These are phyloP conservation scores for Exophiala dermatitidis DNA, from an alignment of 2,329 filamentous ascomycete genomes.

Conservation along the genomic window DNA sequence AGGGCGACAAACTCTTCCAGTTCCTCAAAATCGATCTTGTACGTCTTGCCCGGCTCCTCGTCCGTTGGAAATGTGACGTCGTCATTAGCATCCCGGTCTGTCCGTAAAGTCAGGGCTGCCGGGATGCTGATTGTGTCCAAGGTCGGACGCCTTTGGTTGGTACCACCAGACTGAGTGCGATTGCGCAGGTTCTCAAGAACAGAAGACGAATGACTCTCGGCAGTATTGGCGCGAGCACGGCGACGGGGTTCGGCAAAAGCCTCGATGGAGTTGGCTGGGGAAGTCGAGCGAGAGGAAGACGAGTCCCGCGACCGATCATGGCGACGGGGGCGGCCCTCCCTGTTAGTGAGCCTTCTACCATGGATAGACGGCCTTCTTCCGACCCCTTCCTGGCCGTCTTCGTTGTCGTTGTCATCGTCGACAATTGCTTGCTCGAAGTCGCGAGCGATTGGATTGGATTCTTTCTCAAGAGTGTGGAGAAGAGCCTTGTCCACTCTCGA, in stretches of 20 bases:
- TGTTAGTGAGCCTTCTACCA: slow-evolving; percentile 21
- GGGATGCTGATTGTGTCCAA: slow-evolving; percentile 51
- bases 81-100: slow-evolving; percentile 56
- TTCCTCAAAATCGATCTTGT: slow-evolving; percentile 84
- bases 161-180: slow-evolving; percentile 61
- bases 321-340: slow-evolving; percentile 27
- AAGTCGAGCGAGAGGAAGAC: slow-evolving; percentile 61
- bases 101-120: slow-evolving; percentile 33
- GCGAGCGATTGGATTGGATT: slow-evolving; percentile 46
- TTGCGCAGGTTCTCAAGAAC: slow-evolving; percentile 50
- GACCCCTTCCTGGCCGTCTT: slow-evolving; percentile 29
- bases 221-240: slow-evolving; percentile 64
- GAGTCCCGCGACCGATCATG: slow-evolving; percentile 43
- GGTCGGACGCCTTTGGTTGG: slow-evolving; percentile 54
- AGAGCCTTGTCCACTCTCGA: slow-evolving; percentile 35
- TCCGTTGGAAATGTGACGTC: slow-evolving; percentile 84
- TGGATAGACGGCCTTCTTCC: slow-evolving; percentile 33
- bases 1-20: slow-evolving; percentile 82
- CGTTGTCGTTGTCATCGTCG: slow-evolving; percentile 57
- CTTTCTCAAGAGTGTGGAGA: slow-evolving; percentile 11
- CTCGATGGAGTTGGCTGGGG: slow-evolving; percentile 94
- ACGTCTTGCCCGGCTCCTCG: slow-evolving; percentile 68
- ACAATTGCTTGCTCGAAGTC: slow-evolving; percentile 83
- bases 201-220: slow-evolving; percentile 53
- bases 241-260: slow-evolving; percentile 88